A percentile compares a stretch with the other conserved stretches of the same genome.
Conservation (phyloP, 495 filamentous ascomycete species). For the Neurospora tetrasperma region DNA sequence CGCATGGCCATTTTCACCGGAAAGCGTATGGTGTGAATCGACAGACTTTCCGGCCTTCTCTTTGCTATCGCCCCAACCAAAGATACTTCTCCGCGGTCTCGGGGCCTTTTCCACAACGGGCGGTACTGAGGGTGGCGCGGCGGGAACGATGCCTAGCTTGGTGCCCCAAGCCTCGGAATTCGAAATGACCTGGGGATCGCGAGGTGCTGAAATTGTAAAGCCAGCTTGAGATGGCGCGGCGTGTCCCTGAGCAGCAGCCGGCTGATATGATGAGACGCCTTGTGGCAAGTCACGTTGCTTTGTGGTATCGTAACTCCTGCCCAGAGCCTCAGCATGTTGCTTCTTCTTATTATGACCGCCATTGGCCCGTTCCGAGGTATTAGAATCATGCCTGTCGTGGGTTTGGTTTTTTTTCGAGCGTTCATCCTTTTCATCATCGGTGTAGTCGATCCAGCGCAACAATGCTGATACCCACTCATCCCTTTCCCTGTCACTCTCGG, state of each 20-base stretch:
- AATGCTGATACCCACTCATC: constrained; percentile 90
- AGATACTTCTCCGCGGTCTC: constrained; percentile 81
- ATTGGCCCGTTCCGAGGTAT: constrained; percentile 23
- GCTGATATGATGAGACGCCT: constrained; percentile 22
- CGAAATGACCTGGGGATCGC: constrained; percentile 75
- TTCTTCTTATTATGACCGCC: constrained; percentile 45
- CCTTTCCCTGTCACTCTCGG: constrained; percentile 86
- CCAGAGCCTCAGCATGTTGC: constrained; percentile 16
- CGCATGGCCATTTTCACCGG: constrained; percentile 21
- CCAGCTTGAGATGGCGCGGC: constrained; percentile 25
- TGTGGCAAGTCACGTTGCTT: constrained; percentile 51
- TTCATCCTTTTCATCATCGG: constrained; percentile 48
- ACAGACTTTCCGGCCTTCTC: constrained; percentile 40
- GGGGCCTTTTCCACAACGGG: constrained; percentile 57
- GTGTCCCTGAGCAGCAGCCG: constrained; percentile 17
- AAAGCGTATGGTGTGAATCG: constrained; percentile 38
- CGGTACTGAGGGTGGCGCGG: constrained; percentile 28
- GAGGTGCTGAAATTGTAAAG: constrained; percentile 73
- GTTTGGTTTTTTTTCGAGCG: constrained; percentile 17
- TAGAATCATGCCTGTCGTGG: constrained; percentile 26
- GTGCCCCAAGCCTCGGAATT: constrained; percentile 83
- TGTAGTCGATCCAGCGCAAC: constrained; percentile 78
- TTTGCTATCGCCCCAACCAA: constrained; percentile 55
- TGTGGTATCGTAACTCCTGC: constrained; percentile 67
- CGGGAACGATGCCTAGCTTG: constrained; percentile 37